A percentile compares a stretch with the other conserved stretches of the same genome.
These are phyloP conservation scores for Globomyces pollinis-pini DNA, from an alignment of 192 early-diverging fungal genomes.

Conservation along the genomic window DNA sequence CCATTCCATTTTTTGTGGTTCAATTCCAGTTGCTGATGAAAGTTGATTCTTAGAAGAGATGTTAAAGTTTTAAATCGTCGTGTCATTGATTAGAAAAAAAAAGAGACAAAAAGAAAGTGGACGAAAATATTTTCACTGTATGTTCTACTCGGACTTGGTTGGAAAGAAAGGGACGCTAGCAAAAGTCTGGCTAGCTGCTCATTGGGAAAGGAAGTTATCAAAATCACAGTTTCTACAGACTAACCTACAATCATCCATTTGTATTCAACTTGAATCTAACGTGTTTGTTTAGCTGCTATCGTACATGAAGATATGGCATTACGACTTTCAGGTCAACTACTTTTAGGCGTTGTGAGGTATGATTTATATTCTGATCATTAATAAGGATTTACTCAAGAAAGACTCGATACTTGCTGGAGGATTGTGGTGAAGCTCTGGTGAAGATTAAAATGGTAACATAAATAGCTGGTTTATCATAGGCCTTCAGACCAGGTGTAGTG, in stretches of 20 bases:
- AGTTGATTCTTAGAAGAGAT: too few species aligned
- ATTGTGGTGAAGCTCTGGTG: conserved; percentile 91
- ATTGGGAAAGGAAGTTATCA: conserved; percentile 93
- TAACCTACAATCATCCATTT: conserved; percentile 80
- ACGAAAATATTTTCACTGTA: too few species aligned
- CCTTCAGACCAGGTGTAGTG: conserved; percentile 70
- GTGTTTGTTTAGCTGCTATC: conserved; percentile 77
- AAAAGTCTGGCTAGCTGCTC: conserved; percentile 96
- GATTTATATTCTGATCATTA: too few species aligned
- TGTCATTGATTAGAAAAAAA: too few species aligned
- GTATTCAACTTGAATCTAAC: conserved; percentile 38
- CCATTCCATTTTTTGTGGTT: too few species aligned
- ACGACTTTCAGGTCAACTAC: conserved; percentile 90
- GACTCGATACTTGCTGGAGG: conserved; percentile 91
- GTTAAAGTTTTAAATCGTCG: too few species aligned
- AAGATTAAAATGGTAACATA: conserved; percentile 84
- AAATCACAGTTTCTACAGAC: conserved; percentile 92
- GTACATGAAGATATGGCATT: conserved; percentile 83
- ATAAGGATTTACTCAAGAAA: conserved; percentile 94
- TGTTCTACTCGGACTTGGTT: conserved; percentile 46
- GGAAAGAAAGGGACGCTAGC: conserved; percentile 71
- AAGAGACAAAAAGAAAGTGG: too few species aligned
- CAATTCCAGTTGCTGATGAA: too few species aligned
- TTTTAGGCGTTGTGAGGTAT: conserved; percentile 97
- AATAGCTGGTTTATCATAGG: conserved; percentile 45